These are phyloP conservation scores for Erodium trifolium DNA, from an alignment of 441 rosid genomes.

Conservation along the genomic window DNA sequence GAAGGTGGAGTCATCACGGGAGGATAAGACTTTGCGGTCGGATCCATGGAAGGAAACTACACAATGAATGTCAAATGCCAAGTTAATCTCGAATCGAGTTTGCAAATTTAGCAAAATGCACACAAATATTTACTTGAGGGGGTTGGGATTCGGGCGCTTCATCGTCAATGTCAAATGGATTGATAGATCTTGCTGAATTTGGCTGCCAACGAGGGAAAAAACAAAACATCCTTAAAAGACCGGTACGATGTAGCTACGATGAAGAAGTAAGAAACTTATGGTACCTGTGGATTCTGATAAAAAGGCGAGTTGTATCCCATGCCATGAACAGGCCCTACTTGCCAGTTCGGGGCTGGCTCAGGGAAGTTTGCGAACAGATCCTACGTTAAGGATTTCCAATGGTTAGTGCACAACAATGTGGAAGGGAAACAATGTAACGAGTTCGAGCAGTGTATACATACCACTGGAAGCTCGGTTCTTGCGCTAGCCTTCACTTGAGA, in stretches of 20 bases:
- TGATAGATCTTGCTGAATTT: constrained; percentile 35
- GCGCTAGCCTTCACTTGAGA: constrained; percentile 27
- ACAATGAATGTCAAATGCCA: too few relatives aligned
- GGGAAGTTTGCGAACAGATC: constrained; percentile 55
- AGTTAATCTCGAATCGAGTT: too few relatives aligned
- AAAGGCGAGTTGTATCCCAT: constrained; percentile 43
- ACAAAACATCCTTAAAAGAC: background rate
- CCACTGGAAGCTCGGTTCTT: constrained; percentile 73
- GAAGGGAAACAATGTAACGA: background rate
- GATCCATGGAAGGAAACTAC: too few relatives aligned
- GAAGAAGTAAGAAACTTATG: constrained; percentile 5
- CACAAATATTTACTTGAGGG: constrained; percentile 28
- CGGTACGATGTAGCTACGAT: background rate
- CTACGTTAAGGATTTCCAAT: constrained; percentile 29
- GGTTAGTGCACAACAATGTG: background rate
- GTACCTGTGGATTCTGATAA: constrained; percentile 50
- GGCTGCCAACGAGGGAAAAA: constrained; percentile 32
- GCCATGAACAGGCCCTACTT: constrained; percentile 34
- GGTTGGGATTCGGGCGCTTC: constrained; percentile 33
- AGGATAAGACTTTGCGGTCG: too few relatives aligned
- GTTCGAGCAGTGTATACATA: constrained; percentile 14
- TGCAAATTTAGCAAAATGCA: too few relatives aligned
- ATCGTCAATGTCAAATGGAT: constrained; percentile 53
- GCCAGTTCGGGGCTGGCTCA: constrained; percentile 45
- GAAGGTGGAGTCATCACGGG: too few relatives aligned